phyloP scores from a whole-genome alignment of 768 basidiomycete genomes.

The Ephemerocybe angulata region DNA sequence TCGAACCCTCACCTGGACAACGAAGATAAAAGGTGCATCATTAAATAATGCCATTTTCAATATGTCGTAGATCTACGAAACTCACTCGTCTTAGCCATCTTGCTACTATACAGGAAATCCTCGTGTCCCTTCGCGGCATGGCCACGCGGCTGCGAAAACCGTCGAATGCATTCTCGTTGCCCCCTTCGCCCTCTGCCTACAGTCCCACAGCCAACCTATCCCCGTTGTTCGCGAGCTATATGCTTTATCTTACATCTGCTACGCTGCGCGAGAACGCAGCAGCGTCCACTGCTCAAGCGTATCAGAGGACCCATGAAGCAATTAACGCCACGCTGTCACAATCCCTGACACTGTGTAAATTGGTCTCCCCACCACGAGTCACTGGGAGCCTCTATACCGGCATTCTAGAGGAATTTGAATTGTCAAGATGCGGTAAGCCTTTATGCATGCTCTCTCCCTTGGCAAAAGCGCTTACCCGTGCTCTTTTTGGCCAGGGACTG shows the following conservation, averaged over 20 bases:
- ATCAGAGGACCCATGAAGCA: conserved; percentile 25
- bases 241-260: conserved; percentile 27
- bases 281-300: conserved; percentile 17
- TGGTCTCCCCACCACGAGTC: conserved; percentile 25
- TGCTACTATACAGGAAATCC: conserved; percentile 17
- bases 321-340: conserved; percentile 23
- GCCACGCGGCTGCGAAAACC: conserved; percentile 23
- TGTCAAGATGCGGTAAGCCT: conserved; percentile 20
- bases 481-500: conserved; percentile 15
- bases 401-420: conserved; percentile 17
- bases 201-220: conserved; percentile 5
- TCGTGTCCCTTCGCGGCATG: conserved; percentile 21
- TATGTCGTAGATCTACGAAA: too few relatives aligned
- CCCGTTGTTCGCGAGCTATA: conserved; percentile 28
- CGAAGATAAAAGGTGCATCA: too few relatives aligned
- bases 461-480: too few relatives aligned
- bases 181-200: conserved; percentile 10
- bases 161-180: conserved; percentile 22
- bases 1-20: too few relatives aligned
- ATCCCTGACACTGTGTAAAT: conserved; percentile 21
- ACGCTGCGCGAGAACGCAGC: conserved; percentile 23
- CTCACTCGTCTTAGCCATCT: conserved; percentile 11
- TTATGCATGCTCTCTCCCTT: too few relatives aligned
- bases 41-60: too few relatives aligned
- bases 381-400: conserved; percentile 19